Evolutionary conservation across 1,139 yeast species (phyloP).

Genomic region (Yueomyces sp.): DNA sequence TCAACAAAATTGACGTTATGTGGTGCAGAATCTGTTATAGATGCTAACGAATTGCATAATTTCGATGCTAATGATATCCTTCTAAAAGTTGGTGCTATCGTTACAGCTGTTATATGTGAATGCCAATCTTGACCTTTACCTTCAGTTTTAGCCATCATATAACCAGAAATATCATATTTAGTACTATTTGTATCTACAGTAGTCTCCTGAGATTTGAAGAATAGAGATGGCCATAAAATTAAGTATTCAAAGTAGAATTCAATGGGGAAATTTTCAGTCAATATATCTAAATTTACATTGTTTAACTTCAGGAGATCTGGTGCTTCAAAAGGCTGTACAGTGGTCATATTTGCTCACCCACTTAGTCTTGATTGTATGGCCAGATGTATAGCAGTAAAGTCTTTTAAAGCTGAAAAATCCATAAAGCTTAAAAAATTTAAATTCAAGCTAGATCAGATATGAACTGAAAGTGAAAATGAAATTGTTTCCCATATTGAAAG

Average conservation of each 20-base stretch:
- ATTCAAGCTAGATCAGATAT: too few relatives aligned
- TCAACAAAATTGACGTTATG: conserved; percentile 76
- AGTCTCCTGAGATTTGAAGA: conserved; percentile 56
- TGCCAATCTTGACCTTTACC: conserved; percentile 85
- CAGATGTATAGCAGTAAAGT: too few relatives aligned
- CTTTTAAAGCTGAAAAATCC: too few relatives aligned
- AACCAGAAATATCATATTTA: conserved; percentile 39
- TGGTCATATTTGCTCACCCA: conserved; percentile 14
- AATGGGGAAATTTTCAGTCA: conserved; percentile 82
- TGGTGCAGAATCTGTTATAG: conserved; percentile 57
- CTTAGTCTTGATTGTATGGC: too few relatives aligned
- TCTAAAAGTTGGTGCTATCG: conserved; percentile 72
- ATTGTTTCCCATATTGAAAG: too few relatives aligned
- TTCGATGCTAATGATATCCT: conserved; percentile 72
- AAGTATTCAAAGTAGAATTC: conserved; percentile 78
- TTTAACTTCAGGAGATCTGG: conserved; percentile 67
- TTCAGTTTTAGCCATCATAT: conserved; percentile 95
- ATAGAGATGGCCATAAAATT: conserved; percentile 76
- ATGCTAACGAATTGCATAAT: conserved; percentile 61
- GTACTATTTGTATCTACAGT: conserved; percentile 9
- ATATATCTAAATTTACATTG: conserved; percentile 68
- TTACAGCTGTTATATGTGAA: conserved; percentile 92
- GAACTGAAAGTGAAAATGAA: too few relatives aligned
- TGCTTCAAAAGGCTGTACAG: conserved; percentile 59
- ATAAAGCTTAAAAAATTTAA: too few relatives aligned